A percentile compares a stretch with the other conserved stretches of the same genome.
Conservation (phyloP, 2,329 filamentous ascomycete genomes). For the Diaporthe batatas region DNA sequence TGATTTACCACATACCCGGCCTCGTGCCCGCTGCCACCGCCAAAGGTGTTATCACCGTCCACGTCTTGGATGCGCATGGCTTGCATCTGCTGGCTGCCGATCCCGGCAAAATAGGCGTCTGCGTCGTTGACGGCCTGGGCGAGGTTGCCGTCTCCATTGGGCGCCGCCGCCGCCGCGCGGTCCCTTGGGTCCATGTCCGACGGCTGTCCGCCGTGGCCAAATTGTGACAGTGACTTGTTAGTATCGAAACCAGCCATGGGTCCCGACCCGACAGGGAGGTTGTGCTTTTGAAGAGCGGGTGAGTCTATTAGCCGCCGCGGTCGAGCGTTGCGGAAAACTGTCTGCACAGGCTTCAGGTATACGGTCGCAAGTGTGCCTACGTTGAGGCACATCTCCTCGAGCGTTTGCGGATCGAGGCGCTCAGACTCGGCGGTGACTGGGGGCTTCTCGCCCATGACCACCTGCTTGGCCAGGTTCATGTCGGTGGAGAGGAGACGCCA, state of each 20-base stretch:
- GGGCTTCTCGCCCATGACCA: conserved; percentile 98
- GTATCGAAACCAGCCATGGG: conserved; percentile 58
- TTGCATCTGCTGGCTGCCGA: conserved; percentile 81
- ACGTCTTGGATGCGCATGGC: conserved; percentile 76
- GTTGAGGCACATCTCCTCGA: conserved; percentile 97
- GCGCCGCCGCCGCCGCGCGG: conserved; percentile 42
- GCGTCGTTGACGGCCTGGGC: conserved; percentile 84
- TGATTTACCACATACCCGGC: conserved; percentile 83
- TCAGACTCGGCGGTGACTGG: conserved; percentile 96
- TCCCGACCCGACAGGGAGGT: conserved; percentile 67
- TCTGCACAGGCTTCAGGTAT: conserved; percentile 97
- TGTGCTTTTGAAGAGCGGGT: conserved; percentile 84
- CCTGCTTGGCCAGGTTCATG: conserved; percentile 84
- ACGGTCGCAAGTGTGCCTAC: conserved; percentile 97
- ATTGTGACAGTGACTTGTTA: conserved; percentile 72
- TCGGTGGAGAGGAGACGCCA: conserved; percentile 96
- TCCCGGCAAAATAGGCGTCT: conserved; percentile 87
- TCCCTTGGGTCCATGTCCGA: conserved; percentile 63
- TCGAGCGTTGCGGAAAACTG: conserved; percentile 92
- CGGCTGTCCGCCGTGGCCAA: conserved; percentile 67
- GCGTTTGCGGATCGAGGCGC: conserved; percentile 87
- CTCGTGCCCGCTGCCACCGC: conserved; percentile 66
- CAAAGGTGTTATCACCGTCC: conserved; percentile 69
- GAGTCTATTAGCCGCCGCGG: conserved; percentile 84
- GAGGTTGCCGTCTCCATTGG: conserved; percentile 61